A percentile compares a stretch with the other conserved stretches of the same genome.
phyloP scores from a whole-genome alignment of 306 rosid species.

The Cucurbita argyrosperma region DNA sequence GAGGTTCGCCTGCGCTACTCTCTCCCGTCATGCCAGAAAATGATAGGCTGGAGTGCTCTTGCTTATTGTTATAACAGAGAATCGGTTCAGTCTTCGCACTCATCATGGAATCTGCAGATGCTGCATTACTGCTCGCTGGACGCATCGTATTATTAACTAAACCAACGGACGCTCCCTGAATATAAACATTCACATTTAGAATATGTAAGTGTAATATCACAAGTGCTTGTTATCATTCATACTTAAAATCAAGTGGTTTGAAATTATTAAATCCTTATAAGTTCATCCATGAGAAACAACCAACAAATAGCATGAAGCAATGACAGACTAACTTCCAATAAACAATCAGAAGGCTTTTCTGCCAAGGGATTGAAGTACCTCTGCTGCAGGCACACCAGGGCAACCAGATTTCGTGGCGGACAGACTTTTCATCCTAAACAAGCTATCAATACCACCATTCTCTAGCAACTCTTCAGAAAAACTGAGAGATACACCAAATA shows the following conservation, averaged over 20 bases:
- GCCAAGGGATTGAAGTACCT: conserved; percentile 34
- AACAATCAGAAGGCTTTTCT: not conserved
- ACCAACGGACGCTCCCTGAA: conserved; percentile 23
- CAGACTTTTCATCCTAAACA: conserved; percentile 49
- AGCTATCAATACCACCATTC: conserved; percentile 89
- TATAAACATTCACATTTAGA: not conserved
- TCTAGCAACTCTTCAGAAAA: conserved; percentile 76
- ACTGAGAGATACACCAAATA: conserved; percentile 65
- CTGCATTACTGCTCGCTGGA: conserved; percentile 65
- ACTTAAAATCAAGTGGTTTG: not conserved
- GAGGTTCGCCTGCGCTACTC: conserved; percentile 52
- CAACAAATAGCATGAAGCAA: not conserved
- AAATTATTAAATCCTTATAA: not conserved
- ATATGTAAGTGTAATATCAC: not conserved
- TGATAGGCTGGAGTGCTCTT: conserved; percentile 53
- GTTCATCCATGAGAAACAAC: not conserved
- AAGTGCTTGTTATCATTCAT: not conserved
- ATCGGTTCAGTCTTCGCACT: conserved; percentile 75
- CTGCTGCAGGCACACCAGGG: conserved; percentile 53
- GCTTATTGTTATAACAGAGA: conserved; percentile 33
- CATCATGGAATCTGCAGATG: conserved; percentile 66
- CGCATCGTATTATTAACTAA: conserved; percentile 26
- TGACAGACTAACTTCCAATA: not conserved
- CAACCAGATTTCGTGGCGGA: conserved; percentile 51
- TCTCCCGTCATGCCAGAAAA: conserved; percentile 67